Evolutionary conservation across 2,329 filamentous ascomycete genomes (phyloP), one percentile per base, ranked within the genome.

Genomic region (Thyridium curvatum): DNA sequence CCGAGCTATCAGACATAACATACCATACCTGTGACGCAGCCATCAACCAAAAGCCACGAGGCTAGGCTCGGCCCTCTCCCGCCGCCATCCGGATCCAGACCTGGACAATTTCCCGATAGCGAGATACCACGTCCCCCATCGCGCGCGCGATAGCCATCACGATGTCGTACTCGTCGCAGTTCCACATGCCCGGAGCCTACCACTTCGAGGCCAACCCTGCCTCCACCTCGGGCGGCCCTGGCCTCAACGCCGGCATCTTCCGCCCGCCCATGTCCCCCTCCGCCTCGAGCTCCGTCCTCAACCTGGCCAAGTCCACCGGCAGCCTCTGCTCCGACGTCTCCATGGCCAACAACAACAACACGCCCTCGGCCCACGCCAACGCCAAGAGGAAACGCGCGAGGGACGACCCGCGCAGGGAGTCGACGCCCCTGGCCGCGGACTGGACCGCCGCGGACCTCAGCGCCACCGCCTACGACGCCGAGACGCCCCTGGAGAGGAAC

Each of bases 341-440:
- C 18, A 54, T 55, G 46, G 46, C 49, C 6, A 37, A 37, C 8
- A 49, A 37, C 12, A 57, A 52, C 3, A 46, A 55, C 3, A 47
- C 40, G n/a, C 45, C 50, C n/a, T n/a, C n/a, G n/a, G n/a, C n/a
- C n/a, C n/a, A n/a, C n/a, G n/a, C n/a, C 4, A 58, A 58, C n/a
- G 45, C 61, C 7, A 74, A 74, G 52, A 64, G 73, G 18, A 77
- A 77, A n/a, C 46, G 47, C 45, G 40, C 55, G 15, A 39, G 39
- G 31, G 26, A 56, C 41, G 51, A 60, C 41, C 54, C 52, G 17
- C 41, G 41, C 16, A 51, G 56, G 34, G 58, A 61, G 18, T 53
- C 56, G 12, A 61, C 60, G 8, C 58, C 59, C 4, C 38, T 59
- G 4, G 46, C 21, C 21, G 21, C 52, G 9, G 59, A 59, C 18